phyloP scores from a whole-genome alignment of 495 filamentous ascomycete species.

The Lindgomyces ingoldianus region DNA sequence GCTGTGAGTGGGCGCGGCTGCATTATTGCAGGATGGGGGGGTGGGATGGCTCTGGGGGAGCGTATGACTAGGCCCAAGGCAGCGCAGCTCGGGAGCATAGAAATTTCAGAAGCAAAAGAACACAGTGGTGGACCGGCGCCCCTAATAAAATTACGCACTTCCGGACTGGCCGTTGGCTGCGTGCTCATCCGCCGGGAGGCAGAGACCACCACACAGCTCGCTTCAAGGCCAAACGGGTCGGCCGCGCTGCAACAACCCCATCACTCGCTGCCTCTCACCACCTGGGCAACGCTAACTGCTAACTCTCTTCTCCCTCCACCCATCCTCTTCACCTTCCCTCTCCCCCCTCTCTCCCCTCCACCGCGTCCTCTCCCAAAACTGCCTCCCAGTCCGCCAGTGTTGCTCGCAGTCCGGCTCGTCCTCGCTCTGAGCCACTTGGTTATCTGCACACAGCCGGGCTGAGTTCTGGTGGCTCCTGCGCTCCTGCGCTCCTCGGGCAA shows the following conservation, averaged over 20 bases:
- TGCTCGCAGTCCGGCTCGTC: background rate
- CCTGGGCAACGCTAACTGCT: too few species aligned
- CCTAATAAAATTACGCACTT: background rate
- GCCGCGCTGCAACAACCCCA: background rate
- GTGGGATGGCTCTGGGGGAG: background rate
- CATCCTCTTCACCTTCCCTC: conserved; percentile 3
- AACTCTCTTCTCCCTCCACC: background rate
- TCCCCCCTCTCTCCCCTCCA: conserved; percentile 1
- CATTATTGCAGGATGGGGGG: conserved; percentile 19
- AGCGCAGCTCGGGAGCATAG: background rate
- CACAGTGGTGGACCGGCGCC: background rate
- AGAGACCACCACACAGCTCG: background rate
- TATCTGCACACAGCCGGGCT: conserved; percentile 20
- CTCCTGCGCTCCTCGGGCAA: conserved; percentile 16
- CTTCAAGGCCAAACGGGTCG: conserved; percentile 1
- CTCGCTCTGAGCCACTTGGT: conserved; percentile 1
- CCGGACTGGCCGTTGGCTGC: too few species aligned
- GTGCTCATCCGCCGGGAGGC: too few species aligned
- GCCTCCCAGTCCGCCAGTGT: background rate
- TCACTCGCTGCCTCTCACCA: background rate
- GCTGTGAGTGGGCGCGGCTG: conserved; percentile 27
- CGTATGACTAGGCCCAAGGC: background rate
- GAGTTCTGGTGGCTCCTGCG: conserved; percentile 19
- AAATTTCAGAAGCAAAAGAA: conserved; percentile 1
- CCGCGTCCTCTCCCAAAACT: conserved; percentile 6